Evolutionary conservation across 495 filamentous ascomycete species (phyloP), one percentile per base, ranked within the genome.

Genomic region (Penicillium riverlandense): DNA sequence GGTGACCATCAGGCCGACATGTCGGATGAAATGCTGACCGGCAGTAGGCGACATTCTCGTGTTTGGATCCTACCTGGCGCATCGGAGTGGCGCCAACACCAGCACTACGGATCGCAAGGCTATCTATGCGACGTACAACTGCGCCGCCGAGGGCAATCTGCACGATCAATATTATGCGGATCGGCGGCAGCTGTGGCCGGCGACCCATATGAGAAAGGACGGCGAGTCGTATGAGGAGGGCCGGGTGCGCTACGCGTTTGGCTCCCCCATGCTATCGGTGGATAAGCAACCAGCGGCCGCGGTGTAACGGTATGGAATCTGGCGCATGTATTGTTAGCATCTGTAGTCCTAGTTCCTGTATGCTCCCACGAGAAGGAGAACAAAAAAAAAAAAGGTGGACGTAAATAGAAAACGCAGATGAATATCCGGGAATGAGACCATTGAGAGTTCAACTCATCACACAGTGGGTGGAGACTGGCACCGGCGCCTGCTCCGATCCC

Each of bases 71-170:
- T 71, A 71, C 41, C 53, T 72, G 8, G 70, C 70, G 3, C 68
- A 72, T 45, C 61, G 68, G 9, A 70, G 65, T 38, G 68, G 65
- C 13, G 42, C 61, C 27, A 72, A 74, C 41, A 54, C 48, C 11
- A 71, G 65, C 40, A 35, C 44, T 11, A 65, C 60, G 34, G 62
- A 66, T 36, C 59, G 70, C 2, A 60, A 59, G 6, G 65, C 63
- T 8, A 63, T 72, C 37, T 72, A 74, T 41, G 68, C 70, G 0
- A 72, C 70, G 1, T 74, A 71, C 47, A 71, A 72, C 45, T 61
- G 62, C 38, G 60, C 55, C 8, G 40, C 60, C 1, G 70, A 72
- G 35, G 69, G 70, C 0, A 60, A 71, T 43, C 49, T 74, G 22
- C 65, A 69, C 35, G 57, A 66, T 40, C 50, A 59, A 29, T 74